Percentiles rank a stretch among this genome's conserved stretches.
phyloP scores from a whole-genome alignment of 75 land plant species.

The Picea sitchensis region DNA sequence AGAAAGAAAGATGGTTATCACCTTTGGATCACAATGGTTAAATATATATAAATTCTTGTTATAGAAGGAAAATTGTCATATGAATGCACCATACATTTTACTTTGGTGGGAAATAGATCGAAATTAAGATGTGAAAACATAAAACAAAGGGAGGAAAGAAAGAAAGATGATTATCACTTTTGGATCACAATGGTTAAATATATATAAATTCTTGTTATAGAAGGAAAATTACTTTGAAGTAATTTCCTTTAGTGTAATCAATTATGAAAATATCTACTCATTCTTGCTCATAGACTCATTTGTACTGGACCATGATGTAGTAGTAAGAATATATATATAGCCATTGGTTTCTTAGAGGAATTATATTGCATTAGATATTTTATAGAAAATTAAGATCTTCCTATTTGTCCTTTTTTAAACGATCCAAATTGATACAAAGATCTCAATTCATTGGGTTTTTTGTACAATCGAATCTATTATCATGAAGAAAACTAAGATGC shows the following conservation, averaged over 20 bases:
- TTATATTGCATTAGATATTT: neutral
- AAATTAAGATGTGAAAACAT: neutral
- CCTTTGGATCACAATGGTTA: too few species aligned
- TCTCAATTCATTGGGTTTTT: too few species aligned
- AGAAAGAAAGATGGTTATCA: neutral
- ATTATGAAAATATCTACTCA: too few species aligned
- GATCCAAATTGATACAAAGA: too few species aligned
- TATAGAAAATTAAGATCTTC: neutral
- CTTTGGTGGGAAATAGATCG: neutral
- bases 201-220: neutral
- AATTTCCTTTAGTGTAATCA: too few species aligned
- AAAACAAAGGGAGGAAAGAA: neutral
- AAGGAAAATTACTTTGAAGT: neutral
- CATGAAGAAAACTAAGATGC: too few species aligned
- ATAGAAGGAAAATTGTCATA: too few species aligned
- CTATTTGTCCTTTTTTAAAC: too few species aligned
- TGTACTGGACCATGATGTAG: neutral
- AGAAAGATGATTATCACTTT: neutral
- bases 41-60: too few species aligned
- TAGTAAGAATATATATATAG: neutral
- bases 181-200: neutral
- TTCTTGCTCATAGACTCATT: neutral
- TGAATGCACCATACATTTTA: neutral
- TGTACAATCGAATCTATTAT: too few species aligned
- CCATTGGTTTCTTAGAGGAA: neutral